Evolutionary conservation across 371 early-diverging fungal genomes (phyloP).

Genomic region (Mortierella sp.): DNA sequence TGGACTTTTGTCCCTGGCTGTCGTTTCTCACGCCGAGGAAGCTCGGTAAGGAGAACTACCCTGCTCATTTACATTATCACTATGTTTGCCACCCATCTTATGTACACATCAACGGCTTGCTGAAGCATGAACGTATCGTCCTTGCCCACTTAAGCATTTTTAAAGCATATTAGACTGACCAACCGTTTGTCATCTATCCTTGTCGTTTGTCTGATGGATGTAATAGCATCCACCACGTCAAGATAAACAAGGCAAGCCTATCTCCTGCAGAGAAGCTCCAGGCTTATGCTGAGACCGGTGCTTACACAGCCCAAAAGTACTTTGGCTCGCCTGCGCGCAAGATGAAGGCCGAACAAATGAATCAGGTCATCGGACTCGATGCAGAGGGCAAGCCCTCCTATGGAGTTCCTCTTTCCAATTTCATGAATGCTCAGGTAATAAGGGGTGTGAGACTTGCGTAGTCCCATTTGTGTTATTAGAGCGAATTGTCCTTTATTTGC

Average conservation of each 20-base stretch:
- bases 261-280: constrained; percentile 71
- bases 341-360: constrained; percentile 51
- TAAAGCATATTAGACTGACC: neutral
- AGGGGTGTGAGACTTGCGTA: no score
- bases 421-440: constrained; percentile 93
- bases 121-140: no score
- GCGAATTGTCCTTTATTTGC: no score
- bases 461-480: no score
- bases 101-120: no score
- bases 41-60: constrained; percentile 41
- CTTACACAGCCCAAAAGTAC: constrained; percentile 82
- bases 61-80: no score
- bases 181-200: no score
- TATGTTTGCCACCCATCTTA: neutral
- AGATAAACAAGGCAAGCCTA: constrained; percentile 79
- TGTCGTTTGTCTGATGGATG: neutral
- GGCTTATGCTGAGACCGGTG: constrained; percentile 71
- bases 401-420: constrained; percentile 92
- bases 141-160: no score
- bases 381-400: constrained; percentile 70
- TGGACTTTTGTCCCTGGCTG: constrained; percentile 52
- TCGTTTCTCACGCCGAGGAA: constrained; percentile 45
- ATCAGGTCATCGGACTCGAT: constrained; percentile 60
- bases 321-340: constrained; percentile 61
- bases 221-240: constrained; percentile 71